Evolutionary conservation across 202 grass and related monocot genomes (phyloP), one percentile per base, ranked within the genome.

Genomic region (Tripidium arundinaceum): DNA sequence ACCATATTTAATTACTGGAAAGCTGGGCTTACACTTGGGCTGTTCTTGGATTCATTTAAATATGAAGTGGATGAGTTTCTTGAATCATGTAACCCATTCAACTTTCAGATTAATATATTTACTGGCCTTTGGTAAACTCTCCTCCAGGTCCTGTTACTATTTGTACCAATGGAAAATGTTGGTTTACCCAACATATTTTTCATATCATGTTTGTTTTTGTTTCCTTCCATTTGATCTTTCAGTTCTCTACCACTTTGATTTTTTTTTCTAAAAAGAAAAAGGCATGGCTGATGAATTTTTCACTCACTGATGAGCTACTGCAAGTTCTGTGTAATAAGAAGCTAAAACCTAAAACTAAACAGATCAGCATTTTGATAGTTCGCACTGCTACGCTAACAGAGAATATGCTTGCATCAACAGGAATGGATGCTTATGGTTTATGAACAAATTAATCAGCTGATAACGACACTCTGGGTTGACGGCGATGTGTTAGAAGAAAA

Each of bases 1-100:
- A 38, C 72, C 63, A 75, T 98, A 70, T 94, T 98, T 25, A 98
- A 98, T 82, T 98, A 87, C 81, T 98, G 94, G 94, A 98, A 98
- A 91, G 94, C 92, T 46, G 92, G 94, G 13, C 88, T 98, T 62
- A 92, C 94, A 6, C 79, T 98, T 19, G 94, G 92, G 43, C 69
- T 98, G 84, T 98, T 98, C 57, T 70, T 98, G 63, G 94, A 94
- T 72, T 91, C 92, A 2, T 98, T 98, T 13, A 98, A 94, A 80
- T 98, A 98, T 80, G 89, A 98, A 42, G 79, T 86, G 65, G 88
- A 87, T 78, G 85, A 50, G 66, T 75, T 86, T 70, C 75, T 89
- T 10, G 92, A 89, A 65, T 93, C 87, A 31, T 94, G 81, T 93
- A 86, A 81, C 4, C 76, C 76, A 33, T 93, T 92, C 37, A 78